Evolutionary conservation across 139 green algal genomes (phyloP), one percentile per base, ranked within the genome.

Genomic region (Gonium pectorale): DNA sequence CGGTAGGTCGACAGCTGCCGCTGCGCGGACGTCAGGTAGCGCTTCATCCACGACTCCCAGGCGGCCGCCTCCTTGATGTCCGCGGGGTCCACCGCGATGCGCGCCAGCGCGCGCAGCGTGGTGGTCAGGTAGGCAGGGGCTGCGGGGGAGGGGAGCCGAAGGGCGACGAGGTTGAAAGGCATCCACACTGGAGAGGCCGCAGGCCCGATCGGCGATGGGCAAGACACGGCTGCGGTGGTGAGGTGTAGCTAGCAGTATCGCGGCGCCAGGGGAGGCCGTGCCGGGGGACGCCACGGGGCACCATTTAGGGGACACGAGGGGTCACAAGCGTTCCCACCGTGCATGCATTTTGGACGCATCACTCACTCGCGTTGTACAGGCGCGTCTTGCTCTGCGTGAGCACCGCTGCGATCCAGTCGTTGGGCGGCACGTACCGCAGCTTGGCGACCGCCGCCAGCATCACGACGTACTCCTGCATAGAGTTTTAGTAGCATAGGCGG

Each of bases 391-490:
- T 82, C 44, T 78, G 67, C 17, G n/a, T 64, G 8, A 90, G 82
- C 67, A 79, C 86, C 43, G 43, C 64, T 17, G 63, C 41, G 21
- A 88, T 73, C 86, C 86, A 90, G 43, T 86, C 73, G 4, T 46
- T n/a, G 17, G 52, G 64, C 24, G 86, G 86, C 49, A 51, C 67
- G 56, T 83, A 83, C 26, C 67, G 54, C 73, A 87, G 44, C 59
- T 81, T 80, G 21, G 86, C 80, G 9, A 90, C 17, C 2, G 67
- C 73, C 27, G 81, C 31, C 37, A 90, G 24, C 67, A 90, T 24
- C 33, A 86, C 67, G 35, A 86, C 54, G 38, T 73, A 75, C 74
- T 90, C 81, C 54, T 87, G 83, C 3, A n/a, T n/a, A n/a, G n/a
- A n/a, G n/a, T n/a, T n/a, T n/a, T n/a, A n/a, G n/a, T n/a, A n/a